Evolutionary conservation across 352 stramenopile species (phyloP).

Genomic region (Phytophthora pisi): DNA sequence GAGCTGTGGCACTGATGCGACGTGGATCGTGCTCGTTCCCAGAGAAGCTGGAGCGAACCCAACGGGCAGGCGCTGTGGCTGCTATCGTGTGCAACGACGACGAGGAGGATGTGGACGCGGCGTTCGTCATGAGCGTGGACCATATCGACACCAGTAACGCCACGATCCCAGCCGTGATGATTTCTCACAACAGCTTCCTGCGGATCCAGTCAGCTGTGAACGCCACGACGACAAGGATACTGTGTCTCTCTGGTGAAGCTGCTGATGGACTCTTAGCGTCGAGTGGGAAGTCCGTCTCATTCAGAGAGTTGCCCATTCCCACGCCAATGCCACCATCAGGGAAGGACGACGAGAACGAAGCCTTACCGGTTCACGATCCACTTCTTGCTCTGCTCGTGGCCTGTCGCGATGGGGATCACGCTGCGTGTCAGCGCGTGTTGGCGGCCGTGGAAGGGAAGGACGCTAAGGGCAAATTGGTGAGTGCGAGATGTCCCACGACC

Average conservation of each 20-base stretch:
- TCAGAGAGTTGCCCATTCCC: constrained; percentile 29
- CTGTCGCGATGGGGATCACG: constrained; percentile 54
- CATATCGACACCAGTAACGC: constrained; percentile 67
- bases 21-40: constrained; percentile 73
- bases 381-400: constrained; percentile 28
- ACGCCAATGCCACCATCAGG: background rate
- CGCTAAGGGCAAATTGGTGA: constrained; percentile 12
- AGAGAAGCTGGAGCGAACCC: constrained; percentile 67
- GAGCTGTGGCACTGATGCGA: constrained; percentile 57
- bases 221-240: constrained; percentile 37
- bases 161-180: constrained; percentile 74
- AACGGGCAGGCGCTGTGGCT: constrained; percentile 57
- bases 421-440: constrained; percentile 43
- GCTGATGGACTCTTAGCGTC: constrained; percentile 39
- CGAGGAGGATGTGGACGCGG: constrained; percentile 41
- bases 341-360: background rate
- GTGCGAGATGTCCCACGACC: background rate
- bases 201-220: constrained; percentile 33
- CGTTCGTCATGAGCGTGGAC: constrained; percentile 82
- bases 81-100: constrained; percentile 79
- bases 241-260: constrained; percentile 58
- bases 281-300: constrained; percentile 25
- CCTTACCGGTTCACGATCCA: background rate
- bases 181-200: constrained; percentile 52
- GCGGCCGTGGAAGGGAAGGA: constrained; percentile 18